phyloP scores from a whole-genome alignment of 2,329 filamentous ascomycete genomes.

The Fusarium concolor region DNA sequence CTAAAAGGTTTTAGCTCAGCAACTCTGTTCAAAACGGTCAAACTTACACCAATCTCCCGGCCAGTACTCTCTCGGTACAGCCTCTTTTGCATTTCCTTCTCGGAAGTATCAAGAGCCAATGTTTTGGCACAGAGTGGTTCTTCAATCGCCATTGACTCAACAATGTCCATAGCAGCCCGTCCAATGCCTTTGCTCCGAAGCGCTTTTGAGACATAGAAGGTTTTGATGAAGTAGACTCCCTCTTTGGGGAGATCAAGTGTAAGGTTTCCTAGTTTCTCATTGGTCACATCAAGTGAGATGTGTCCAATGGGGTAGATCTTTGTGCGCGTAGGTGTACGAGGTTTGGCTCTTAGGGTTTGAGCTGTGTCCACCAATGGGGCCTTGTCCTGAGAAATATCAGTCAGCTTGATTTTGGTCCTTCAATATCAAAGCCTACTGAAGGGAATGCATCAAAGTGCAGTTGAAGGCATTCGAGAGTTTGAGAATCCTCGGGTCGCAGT shows the following conservation, averaged over 20 bases:
- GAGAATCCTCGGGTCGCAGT: conserved; percentile 7
- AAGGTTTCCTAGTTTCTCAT: conserved; percentile 25
- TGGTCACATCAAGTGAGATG: conserved; percentile 41
- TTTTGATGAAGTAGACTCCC: conserved; percentile 48
- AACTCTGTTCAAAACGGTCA: rapidly evolving
- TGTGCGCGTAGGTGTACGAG: conserved; percentile 24
- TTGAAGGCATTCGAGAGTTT: conserved; percentile 6
- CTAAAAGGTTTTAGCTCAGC: conserved; percentile 6
- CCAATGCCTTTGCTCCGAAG: conserved; percentile 46
- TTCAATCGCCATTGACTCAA: conserved; percentile 44
- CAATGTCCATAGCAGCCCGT: conserved; percentile 46
- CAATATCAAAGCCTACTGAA: not conserved
- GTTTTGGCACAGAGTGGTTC: conserved; percentile 43
- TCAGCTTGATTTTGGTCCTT: rapidly evolving
- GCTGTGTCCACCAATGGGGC: conserved; percentile 32
- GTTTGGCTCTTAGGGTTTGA: conserved; percentile 20
- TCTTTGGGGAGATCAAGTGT: conserved; percentile 34
- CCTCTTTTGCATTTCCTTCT: conserved; percentile 37
- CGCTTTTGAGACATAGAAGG: conserved; percentile 43
- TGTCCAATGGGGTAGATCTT: conserved; percentile 41
- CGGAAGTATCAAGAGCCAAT: conserved; percentile 45
- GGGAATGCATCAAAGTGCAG: conserved; percentile 34
- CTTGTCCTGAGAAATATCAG: conserved; percentile 20
- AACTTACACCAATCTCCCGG: conserved; percentile 17
- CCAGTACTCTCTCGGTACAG: conserved; percentile 5